These are phyloP conservation scores for Saururus chinensis DNA, from an alignment of 164 flowering plant species.

Conservation along the genomic window DNA sequence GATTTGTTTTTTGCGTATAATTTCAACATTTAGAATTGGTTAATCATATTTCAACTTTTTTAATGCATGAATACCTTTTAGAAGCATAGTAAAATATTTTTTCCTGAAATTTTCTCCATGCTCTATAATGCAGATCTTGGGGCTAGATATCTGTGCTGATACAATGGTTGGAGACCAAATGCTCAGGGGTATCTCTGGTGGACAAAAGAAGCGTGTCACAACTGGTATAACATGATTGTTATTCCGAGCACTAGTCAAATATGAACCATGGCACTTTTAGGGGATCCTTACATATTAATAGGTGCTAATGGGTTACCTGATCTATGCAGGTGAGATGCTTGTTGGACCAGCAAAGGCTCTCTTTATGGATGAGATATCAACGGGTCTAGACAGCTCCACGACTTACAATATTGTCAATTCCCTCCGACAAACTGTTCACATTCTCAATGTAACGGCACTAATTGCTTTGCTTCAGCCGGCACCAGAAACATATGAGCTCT, in stretches of 20 bases:
- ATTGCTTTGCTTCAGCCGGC: conserved; percentile 89
- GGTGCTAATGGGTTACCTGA: not conserved
- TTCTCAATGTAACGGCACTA: conserved; percentile 48
- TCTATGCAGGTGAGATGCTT: conserved; percentile 57
- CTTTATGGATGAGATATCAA: conserved; percentile 89
- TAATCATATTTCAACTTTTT: not conserved
- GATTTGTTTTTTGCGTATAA: too few relatives aligned
- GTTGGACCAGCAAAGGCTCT: conserved; percentile 69
- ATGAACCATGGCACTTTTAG: too few relatives aligned
- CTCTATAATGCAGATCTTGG: conserved; percentile 16
- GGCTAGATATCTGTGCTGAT: conserved; percentile 24
- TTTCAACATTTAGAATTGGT: too few relatives aligned
- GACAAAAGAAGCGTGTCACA: conserved; percentile 24
- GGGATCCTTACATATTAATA: too few relatives aligned
- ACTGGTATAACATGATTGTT: conserved; percentile 11
- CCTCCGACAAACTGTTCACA: conserved; percentile 41
- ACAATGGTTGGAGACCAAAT: conserved; percentile 23
- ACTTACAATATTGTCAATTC: conserved; percentile 65
- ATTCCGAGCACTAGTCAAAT: not conserved
- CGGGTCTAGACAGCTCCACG: conserved; percentile 80
- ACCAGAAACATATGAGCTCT: conserved; percentile 69
- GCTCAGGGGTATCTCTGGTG: conserved; percentile 26
- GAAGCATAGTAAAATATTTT: not conserved
- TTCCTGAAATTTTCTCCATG: too few relatives aligned
- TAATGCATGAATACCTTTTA: not conserved